Conservation (phyloP, 306 rosid genomes). For the Luffa aegyptiaca region DNA sequence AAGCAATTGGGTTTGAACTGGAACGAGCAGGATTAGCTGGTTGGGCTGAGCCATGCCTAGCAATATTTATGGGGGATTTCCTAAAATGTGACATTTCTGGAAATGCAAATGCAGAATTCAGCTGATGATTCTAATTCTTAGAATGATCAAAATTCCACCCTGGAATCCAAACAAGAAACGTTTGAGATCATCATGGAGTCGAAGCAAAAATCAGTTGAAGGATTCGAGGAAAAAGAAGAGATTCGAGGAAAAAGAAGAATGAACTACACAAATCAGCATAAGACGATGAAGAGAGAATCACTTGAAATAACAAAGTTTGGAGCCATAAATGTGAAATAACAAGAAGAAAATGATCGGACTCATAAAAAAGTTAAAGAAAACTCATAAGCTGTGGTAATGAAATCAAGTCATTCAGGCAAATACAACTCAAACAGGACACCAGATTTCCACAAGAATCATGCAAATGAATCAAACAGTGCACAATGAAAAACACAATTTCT, state of each 20-base stretch:
- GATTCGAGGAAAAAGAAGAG: not conserved
- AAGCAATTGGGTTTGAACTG: not conserved
- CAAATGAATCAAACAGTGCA: not conserved
- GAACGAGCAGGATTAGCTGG: not conserved
- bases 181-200: not conserved
- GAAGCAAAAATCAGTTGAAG: not conserved
- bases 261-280: not conserved
- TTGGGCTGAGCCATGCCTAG: constrained; percentile 4
- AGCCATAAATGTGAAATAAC: not conserved
- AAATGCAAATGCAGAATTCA: not conserved
- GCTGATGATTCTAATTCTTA: not conserved
- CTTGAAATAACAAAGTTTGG: not conserved
- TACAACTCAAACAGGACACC: not conserved
- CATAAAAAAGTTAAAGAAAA: not conserved
- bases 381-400: not conserved
- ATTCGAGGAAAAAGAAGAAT: not conserved
- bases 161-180: not conserved
- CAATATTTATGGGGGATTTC: not conserved
- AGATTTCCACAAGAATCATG: not conserved
- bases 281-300: not conserved
- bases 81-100: constrained; percentile 8
- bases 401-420: not conserved
- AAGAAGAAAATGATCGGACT: not conserved
- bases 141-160: not conserved
- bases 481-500: not conserved